Evolutionary conservation across 2,329 filamentous ascomycete species (phyloP).

Genomic region (Epichloe scottii): DNA sequence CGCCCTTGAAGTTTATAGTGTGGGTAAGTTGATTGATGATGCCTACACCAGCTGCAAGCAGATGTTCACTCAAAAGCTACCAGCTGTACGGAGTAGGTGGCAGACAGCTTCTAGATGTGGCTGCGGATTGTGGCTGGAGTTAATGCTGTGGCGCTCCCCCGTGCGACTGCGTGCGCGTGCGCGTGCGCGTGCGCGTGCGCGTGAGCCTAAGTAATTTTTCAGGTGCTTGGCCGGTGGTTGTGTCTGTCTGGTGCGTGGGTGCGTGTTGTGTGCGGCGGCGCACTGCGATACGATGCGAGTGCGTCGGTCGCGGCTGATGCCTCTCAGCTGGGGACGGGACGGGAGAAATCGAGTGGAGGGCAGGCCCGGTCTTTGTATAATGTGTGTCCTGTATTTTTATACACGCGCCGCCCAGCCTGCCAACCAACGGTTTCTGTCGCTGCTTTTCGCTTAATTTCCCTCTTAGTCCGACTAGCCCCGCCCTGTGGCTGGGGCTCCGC

Average conservation of each 20-base stretch:
- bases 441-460: constrained; percentile 25
- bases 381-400: constrained; percentile 34
- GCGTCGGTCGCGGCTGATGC: constrained; percentile 1
- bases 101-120: neutral
- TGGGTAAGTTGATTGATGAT: neutral
- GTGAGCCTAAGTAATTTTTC: neutral
- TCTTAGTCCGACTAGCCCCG: constrained; percentile 21
- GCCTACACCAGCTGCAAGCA: neutral
- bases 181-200: neutral
- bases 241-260: neutral
- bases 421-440: constrained; percentile 23
- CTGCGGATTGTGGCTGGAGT: constrained; percentile 1
- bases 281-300: neutral
- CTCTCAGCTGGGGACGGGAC: constrained; percentile 11
- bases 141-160: too few relatives aligned
- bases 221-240: neutral
- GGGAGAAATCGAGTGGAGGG: constrained; percentile 30
- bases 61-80: neutral
- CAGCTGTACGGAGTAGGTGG: neutral
- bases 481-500: constrained; percentile 5
- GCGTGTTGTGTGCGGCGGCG: constrained; percentile 1
- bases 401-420: constrained; percentile 17
- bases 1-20: neutral
- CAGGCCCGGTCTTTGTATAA: constrained; percentile 30
- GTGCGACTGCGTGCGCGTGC: neutral